Evolutionary conservation across 2,329 filamentous ascomycete species (phyloP).

Genomic region (Didymella segeticola): DNA sequence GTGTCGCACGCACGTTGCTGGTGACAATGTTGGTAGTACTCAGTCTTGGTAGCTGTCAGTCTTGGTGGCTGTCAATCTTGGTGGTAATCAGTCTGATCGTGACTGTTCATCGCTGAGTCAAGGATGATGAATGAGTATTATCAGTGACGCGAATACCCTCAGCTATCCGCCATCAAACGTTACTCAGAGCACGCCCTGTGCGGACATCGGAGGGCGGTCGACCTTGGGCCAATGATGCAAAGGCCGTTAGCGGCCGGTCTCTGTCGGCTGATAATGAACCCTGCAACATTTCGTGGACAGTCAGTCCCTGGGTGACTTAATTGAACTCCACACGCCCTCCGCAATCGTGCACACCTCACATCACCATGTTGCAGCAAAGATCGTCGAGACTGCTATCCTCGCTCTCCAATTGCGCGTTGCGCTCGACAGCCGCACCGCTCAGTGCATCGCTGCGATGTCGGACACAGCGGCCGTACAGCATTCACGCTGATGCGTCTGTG

Average conservation of each 20-base stretch:
- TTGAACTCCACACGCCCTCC: constrained; percentile 20
- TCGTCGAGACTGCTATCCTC: constrained; percentile 45
- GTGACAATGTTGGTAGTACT: neutral
- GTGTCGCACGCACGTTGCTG: neutral
- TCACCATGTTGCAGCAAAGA: constrained; percentile 48
- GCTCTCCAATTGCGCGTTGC: constrained; percentile 36
- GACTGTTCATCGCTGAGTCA: neutral
- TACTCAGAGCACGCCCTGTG: constrained; percentile 21
- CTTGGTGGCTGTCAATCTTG: neutral
- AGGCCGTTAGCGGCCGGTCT: constrained; percentile 18
- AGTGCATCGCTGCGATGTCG: constrained; percentile 54
- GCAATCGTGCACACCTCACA: constrained; percentile 18
- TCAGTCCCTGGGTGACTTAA: constrained; percentile 16
- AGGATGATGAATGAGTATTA: neutral
- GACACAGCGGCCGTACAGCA: constrained; percentile 56
- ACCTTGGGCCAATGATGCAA: constrained; percentile 6
- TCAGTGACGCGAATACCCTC: constrained; percentile 31
- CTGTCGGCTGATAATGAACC: constrained; percentile 34
- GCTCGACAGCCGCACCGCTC: constrained; percentile 44
- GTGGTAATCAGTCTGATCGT: neutral
- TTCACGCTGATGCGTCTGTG: constrained; percentile 55
- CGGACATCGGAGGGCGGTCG: constrained; percentile 11
- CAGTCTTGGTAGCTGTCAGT: neutral
- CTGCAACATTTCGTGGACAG: constrained; percentile 28
- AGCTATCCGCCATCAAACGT: constrained; percentile 29